A percentile compares a stretch with the other conserved stretches of the same genome.
Evolutionary conservation across 2,329 filamentous ascomycete species (phyloP).

Genomic region (Zasmidium citrigriseum): DNA sequence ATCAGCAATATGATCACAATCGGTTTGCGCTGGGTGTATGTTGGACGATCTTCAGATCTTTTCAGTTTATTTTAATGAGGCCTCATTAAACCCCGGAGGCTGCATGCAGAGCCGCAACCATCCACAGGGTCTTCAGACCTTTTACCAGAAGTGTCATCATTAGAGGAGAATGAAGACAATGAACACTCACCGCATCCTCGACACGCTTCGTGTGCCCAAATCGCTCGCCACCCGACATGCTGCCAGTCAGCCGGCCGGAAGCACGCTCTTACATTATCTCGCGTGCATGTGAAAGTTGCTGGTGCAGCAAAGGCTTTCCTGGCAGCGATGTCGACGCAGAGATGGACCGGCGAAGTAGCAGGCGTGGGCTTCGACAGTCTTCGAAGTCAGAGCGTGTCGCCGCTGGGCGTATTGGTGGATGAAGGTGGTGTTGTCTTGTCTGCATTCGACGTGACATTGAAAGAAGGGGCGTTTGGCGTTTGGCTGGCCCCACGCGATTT

Average conservation of each 20-base stretch:
- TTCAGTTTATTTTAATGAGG: slow-evolving; percentile 61
- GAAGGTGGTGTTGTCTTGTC: neutral
- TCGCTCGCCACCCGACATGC: neutral
- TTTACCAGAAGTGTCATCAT: slow-evolving; percentile 55
- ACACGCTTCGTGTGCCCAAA: neutral
- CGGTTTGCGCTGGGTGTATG: neutral
- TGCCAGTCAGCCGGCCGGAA: neutral
- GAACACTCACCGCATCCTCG: neutral
- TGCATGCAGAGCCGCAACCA: slow-evolving; percentile 42
- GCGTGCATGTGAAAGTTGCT: too few relatives aligned
- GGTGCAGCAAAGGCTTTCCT: too few relatives aligned
- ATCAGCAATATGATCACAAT: too few relatives aligned
- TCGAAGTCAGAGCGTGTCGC: too few relatives aligned
- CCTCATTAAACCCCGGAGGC: slow-evolving; percentile 28
- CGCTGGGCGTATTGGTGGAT: neutral
- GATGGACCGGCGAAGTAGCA: too few relatives aligned
- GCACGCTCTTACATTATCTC: too few relatives aligned
- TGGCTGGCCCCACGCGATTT: too few relatives aligned
- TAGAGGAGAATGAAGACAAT: neutral
- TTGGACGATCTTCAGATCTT: slow-evolving; percentile 64
- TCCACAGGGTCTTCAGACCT: slow-evolving; percentile 55
- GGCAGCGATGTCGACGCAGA: too few relatives aligned
- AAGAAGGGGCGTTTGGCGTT: neutral
- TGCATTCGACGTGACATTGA: neutral
- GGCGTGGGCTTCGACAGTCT: too few relatives aligned